A percentile compares a stretch with the other conserved stretches of the same genome.
phyloP scores from a whole-genome alignment of 805 yeast genomes.

The Debaryomyces castellii region DNA sequence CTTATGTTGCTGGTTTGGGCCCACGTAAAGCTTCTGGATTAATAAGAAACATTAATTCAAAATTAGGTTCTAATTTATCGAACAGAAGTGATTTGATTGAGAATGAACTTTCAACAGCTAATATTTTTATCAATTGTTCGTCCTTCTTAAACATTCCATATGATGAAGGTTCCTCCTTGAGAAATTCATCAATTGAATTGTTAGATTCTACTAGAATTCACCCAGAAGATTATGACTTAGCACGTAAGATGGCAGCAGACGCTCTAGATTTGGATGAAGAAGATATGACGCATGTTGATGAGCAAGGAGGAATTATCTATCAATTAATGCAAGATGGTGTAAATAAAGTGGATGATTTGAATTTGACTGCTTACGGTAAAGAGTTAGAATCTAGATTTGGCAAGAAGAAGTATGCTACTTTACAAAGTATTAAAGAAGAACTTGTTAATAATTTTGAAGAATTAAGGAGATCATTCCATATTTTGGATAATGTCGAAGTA shows the following conservation, averaged over 20 bases:
- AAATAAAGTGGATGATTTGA: constrained; percentile 76
- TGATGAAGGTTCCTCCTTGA: constrained; percentile 54
- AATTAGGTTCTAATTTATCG: constrained; percentile 57
- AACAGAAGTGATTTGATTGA: constrained; percentile 82
- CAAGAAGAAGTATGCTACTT: constrained; percentile 72
- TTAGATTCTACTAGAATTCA: constrained; percentile 95
- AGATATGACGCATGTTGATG: constrained; percentile 76
- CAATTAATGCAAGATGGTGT: constrained; percentile 71
- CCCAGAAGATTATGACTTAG: constrained; percentile 95
- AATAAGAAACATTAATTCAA: constrained; percentile 71
- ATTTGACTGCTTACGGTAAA: constrained; percentile 87
- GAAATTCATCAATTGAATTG: constrained; percentile 69
- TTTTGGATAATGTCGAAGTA: constrained; percentile 65
- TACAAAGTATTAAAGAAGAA: constrained; percentile 83
- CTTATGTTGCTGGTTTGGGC: constrained; percentile 87
- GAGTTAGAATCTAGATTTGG: constrained; percentile 76
- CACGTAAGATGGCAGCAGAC: constrained; percentile 97
- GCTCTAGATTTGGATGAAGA: constrained; percentile 96
- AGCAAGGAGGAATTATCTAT: constrained; percentile 77
- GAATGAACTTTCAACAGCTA: constrained; percentile 73
- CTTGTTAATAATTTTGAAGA: constrained; percentile 86
- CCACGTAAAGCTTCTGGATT: constrained; percentile 92
- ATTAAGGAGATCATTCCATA: constrained; percentile 69
- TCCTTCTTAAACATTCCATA: constrained; percentile 81
- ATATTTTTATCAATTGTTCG: constrained; percentile 87